These are phyloP conservation scores for Kurtzmaniella natalensis DNA, from an alignment of 1,139 yeast species.

Conservation along the genomic window DNA sequence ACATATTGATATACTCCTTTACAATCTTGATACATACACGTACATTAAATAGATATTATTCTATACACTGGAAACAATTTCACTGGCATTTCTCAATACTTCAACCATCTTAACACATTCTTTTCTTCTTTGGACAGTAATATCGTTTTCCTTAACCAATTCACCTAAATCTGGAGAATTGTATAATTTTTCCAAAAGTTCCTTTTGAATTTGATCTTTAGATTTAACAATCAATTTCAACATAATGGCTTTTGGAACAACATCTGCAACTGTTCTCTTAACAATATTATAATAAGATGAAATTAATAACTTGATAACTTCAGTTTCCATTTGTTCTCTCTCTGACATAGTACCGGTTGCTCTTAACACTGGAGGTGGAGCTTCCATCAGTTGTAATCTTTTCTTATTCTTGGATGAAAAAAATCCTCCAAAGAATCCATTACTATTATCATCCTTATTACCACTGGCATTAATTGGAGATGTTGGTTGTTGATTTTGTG, in stretches of 20 bases:
- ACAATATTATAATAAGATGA: constrained; percentile 89
- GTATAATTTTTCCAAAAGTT: constrained; percentile 81
- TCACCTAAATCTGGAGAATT: constrained; percentile 70
- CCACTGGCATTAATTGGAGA: constrained; percentile 13
- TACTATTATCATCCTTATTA: constrained; percentile 33
- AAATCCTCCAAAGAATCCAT: constrained; percentile 92
- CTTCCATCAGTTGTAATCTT: constrained; percentile 93
- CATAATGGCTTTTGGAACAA: constrained; percentile 94
- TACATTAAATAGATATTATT: too few species aligned
- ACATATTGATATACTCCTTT: too few species aligned
- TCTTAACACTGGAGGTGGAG: constrained; percentile 92
- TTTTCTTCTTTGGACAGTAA: constrained; percentile 89
- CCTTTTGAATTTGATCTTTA: constrained; percentile 85
- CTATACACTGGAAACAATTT: constrained; percentile 82
- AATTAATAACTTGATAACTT: constrained; percentile 88
- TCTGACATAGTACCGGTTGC: constrained; percentile 96
- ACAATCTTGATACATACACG: too few species aligned
- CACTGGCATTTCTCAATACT: constrained; percentile 82
- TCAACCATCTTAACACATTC: constrained; percentile 95
- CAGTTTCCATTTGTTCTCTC: constrained; percentile 94
- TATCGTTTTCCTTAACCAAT: constrained; percentile 86
- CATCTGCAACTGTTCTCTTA: constrained; percentile 87
- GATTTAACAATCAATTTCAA: constrained; percentile 81
- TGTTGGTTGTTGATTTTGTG: constrained; percentile 38
- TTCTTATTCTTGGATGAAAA: constrained; percentile 91